A percentile compares a stretch with the other conserved stretches of the same genome.
phyloP scores from a whole-genome alignment of 257 asterid genomes.

The Gardenia jasminoides region DNA sequence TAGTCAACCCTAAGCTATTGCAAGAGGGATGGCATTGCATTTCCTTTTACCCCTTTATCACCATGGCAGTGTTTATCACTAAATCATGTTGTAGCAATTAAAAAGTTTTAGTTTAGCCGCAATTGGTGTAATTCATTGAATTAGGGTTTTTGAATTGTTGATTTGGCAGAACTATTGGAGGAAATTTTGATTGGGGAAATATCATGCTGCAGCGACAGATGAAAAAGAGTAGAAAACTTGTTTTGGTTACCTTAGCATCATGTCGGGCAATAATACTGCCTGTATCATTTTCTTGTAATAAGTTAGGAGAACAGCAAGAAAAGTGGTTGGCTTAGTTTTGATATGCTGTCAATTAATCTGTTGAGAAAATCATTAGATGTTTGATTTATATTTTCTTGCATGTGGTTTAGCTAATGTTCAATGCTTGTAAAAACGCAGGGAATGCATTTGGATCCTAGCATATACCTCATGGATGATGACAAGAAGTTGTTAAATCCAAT shows the following conservation, averaged over 20 bases:
- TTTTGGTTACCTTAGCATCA: background rate
- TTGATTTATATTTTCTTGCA: background rate
- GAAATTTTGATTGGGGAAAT: background rate
- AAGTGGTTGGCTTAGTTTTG: background rate
- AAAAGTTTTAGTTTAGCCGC: background rate
- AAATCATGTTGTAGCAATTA: background rate
- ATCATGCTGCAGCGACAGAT: background rate
- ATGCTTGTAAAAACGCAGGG: slow-evolving; percentile 57
- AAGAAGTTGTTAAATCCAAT: slow-evolving; percentile 46
- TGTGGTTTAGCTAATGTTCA: slow-evolving; percentile 8
- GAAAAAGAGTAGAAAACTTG: background rate
- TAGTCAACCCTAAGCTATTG: slow-evolving; percentile 65
- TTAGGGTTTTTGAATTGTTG: background rate
- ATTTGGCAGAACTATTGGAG: background rate
- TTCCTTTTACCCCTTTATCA: slow-evolving; percentile 55
- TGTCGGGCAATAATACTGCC: background rate
- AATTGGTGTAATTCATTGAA: background rate
- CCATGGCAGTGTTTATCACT: background rate
- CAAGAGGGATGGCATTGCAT: slow-evolving; percentile 47
- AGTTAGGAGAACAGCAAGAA: background rate
- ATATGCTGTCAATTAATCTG: background rate
- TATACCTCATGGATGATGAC: slow-evolving; percentile 91
- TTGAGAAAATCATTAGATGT: background rate
- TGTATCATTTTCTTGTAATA: background rate
- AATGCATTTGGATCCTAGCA: slow-evolving; percentile 97